Evolutionary conservation across 805 yeast genomes (phyloP).

Genomic region (Grigorovia yakushimaensis): DNA sequence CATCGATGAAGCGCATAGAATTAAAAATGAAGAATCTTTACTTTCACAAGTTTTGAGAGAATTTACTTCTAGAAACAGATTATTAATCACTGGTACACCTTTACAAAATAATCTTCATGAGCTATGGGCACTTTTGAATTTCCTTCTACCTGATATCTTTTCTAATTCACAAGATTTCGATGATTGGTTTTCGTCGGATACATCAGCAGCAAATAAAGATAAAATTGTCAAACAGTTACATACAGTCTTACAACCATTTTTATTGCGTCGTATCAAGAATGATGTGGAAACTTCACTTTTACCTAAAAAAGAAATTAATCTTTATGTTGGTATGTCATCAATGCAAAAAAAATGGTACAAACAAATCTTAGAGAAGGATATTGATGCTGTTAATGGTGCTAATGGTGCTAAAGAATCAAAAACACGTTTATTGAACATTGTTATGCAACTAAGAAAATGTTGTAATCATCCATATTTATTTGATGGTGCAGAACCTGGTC

Average conservation of each 20-base stretch:
- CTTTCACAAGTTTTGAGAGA: conserved; percentile 65
- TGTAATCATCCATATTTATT: conserved; percentile 79
- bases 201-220: conserved; percentile 36
- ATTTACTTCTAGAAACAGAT: conserved; percentile 59
- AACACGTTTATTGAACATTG: conserved; percentile 66
- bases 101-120: conserved; percentile 73
- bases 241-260: conserved; percentile 65
- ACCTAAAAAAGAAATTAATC: conserved; percentile 66
- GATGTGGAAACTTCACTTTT: conserved; percentile 71
- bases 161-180: conserved; percentile 69
- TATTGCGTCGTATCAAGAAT: conserved; percentile 64
- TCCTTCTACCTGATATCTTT: conserved; percentile 69
- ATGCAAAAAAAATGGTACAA: conserved; percentile 77
- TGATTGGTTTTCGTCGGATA: conserved; percentile 52
- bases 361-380: conserved; percentile 65
- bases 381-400: conserved; percentile 76
- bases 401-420: conserved; percentile 66
- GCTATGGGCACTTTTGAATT: conserved; percentile 72
- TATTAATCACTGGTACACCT: conserved; percentile 77
- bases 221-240: conserved; percentile 58
- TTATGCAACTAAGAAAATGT: conserved; percentile 77
- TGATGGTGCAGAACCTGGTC: conserved; percentile 87
- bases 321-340: conserved; percentile 65
- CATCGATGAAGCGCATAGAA: conserved; percentile 75
- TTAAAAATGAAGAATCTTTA: conserved; percentile 66